These are phyloP conservation scores for Candida frijolesensis DNA, from an alignment of 1,139 yeast species.

Conservation along the genomic window DNA sequence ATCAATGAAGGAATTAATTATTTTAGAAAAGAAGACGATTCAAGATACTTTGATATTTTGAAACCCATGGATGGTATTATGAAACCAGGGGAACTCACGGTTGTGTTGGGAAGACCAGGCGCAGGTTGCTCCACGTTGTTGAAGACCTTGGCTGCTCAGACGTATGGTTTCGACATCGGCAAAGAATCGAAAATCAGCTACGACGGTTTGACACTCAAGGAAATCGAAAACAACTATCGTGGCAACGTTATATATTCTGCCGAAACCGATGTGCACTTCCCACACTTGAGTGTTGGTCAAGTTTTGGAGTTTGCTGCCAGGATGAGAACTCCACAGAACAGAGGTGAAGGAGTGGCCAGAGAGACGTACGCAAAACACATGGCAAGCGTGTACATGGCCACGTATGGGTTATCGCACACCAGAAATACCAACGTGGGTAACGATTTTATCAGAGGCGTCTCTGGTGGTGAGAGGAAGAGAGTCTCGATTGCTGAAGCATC, in stretches of 20 bases:
- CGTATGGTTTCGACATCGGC: conserved; percentile 54
- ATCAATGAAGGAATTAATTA: conserved; percentile 11
- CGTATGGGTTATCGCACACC: conserved; percentile 40
- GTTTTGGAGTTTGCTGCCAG: conserved; percentile 49
- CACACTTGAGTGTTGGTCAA: conserved; percentile 54
- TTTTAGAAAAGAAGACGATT: conserved; percentile 1
- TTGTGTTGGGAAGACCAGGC: conserved; percentile 41
- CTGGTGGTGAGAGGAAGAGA: conserved; percentile 50
- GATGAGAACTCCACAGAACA: conserved; percentile 43
- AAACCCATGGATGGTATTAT: conserved; percentile 37
- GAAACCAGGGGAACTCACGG: conserved; percentile 37
- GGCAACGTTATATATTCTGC: conserved; percentile 59
- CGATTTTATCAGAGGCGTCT: conserved; percentile 40
- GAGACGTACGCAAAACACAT: conserved; percentile 43
- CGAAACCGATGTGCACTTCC: conserved; percentile 56
- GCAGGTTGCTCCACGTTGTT: conserved; percentile 38
- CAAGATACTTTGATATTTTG: conserved; percentile 25
- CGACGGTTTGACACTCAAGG: conserved; percentile 37
- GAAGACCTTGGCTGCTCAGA: conserved; percentile 35
- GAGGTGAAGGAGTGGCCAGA: conserved; percentile 37
- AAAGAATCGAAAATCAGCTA: conserved; percentile 36
- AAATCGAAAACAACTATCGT: conserved; percentile 47
- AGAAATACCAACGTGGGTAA: conserved; percentile 39
- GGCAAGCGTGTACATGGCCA: conserved; percentile 47
- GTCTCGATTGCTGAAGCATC: conserved; percentile 48